These are phyloP conservation scores for Heterobasidion annosum DNA, from an alignment of 1,284 basidiomycete genomes.

Conservation along the genomic window DNA sequence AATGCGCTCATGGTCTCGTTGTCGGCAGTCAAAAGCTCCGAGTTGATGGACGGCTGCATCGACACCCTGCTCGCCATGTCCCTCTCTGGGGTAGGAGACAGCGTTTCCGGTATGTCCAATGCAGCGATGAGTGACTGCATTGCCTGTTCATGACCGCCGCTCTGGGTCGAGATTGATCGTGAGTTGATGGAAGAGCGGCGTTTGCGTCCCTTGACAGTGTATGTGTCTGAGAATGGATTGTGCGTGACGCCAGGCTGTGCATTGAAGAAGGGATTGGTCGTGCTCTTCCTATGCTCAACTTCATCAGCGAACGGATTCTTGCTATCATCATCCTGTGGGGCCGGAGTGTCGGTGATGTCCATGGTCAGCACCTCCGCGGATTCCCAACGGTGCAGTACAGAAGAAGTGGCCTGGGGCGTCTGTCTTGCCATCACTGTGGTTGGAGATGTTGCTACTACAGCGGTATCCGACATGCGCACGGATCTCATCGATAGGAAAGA, in stretches of 20 bases:
- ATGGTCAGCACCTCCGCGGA: constrained; percentile 57
- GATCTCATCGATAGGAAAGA: constrained; percentile 45
- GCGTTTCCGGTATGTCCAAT: constrained; percentile 33
- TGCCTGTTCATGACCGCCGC: constrained; percentile 29
- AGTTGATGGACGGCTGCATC: constrained; percentile 17
- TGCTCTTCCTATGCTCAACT: constrained; percentile 17
- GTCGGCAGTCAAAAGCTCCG: constrained; percentile 12
- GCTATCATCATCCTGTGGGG: constrained; percentile 17
- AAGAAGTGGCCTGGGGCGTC: constrained; percentile 44
- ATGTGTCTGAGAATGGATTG: constrained; percentile 13
- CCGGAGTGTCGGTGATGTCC: constrained; percentile 19
- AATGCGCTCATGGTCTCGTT: constrained; percentile 13
- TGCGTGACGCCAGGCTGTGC: constrained; percentile 22
- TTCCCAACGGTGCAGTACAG: constrained; percentile 54
- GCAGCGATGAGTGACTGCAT: constrained; percentile 57
- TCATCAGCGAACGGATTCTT: constrained; percentile 35
- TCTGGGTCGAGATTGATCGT: constrained; percentile 16
- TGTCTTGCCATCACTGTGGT: constrained; percentile 39
- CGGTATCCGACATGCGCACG: constrained; percentile 35
- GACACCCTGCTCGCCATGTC: constrained; percentile 29
- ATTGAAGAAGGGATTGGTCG: constrained; percentile 62
- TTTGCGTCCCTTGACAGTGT: constrained; percentile 13
- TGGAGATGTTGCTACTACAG: constrained; percentile 22
- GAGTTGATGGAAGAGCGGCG: constrained; percentile 9
- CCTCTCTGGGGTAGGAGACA: constrained; percentile 22